Conservation (phyloP, 805 yeast genomes). For the Ogataea pignaliae region DNA sequence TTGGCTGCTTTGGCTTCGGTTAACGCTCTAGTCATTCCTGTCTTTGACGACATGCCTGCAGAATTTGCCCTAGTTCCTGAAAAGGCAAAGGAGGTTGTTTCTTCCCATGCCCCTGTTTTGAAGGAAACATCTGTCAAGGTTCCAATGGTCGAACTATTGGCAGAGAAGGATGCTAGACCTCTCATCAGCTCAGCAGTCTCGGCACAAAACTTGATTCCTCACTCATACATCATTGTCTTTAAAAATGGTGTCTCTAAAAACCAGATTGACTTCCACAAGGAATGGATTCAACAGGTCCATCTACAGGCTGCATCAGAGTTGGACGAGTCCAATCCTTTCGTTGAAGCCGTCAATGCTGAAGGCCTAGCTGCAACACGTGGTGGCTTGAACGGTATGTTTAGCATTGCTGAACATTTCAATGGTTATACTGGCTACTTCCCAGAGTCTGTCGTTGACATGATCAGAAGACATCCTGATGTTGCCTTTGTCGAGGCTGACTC, state of each 20-base stretch:
- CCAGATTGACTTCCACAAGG: constrained; percentile 59
- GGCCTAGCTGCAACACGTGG: constrained; percentile 29
- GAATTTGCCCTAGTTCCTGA: constrained; percentile 12
- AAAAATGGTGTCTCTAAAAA: constrained; percentile 56
- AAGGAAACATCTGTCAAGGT: constrained; percentile 18
- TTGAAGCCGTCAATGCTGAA: constrained; percentile 21
- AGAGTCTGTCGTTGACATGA: constrained; percentile 65
- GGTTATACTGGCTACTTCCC: constrained; percentile 90
- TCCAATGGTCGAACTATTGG: constrained; percentile 7
- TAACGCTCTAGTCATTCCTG: constrained; percentile 60
- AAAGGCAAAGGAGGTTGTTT: constrained; percentile 2
- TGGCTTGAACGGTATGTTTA: constrained; percentile 58
- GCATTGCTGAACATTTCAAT: constrained; percentile 49
- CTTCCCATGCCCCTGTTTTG: not conserved
- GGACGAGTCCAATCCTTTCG: constrained; percentile 25
- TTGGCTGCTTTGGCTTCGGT: constrained; percentile 29
- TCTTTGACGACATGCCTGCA: constrained; percentile 17
- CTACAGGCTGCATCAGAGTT: constrained; percentile 31
- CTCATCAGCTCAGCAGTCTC: constrained; percentile 42
- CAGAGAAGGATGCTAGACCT: constrained; percentile 36
- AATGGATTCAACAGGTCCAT: constrained; percentile 58
- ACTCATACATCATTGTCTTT: constrained; percentile 82
- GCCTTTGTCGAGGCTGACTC: constrained; percentile 70
- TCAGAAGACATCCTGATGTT: constrained; percentile 52
- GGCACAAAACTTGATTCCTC: constrained; percentile 48